phyloP scores from a whole-genome alignment of 164 flowering plant genomes.

The Stephania cephalantha region DNA sequence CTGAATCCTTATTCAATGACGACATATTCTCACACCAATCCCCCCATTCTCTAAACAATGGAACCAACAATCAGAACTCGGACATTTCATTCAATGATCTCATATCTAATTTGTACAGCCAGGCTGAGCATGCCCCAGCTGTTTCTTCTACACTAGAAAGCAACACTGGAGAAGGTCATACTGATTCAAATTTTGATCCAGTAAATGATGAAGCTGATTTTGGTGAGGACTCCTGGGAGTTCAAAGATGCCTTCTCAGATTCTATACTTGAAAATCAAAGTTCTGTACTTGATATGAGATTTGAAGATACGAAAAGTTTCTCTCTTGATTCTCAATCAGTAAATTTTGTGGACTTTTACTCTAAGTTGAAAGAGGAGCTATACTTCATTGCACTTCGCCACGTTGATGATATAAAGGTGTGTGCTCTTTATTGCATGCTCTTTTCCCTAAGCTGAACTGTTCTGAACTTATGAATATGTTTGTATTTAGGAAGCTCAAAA shows the following conservation, averaged over 20 bases:
- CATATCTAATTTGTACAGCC: constrained; percentile 51
- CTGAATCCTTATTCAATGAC: constrained; percentile 21
- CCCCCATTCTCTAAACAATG: constrained; percentile 14
- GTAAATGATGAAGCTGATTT: constrained; percentile 28
- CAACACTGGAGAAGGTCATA: constrained; percentile 20
- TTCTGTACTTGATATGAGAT: constrained; percentile 9
- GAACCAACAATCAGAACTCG: constrained; percentile 17
- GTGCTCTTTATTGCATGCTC: constrained; percentile 16
- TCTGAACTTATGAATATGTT: constrained; percentile 19
- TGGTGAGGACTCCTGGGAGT: constrained; percentile 63
- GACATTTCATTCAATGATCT: constrained; percentile 43
- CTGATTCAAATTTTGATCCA: constrained; percentile 15
- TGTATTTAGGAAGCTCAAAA: constrained; percentile 39
- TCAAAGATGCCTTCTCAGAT: constrained; percentile 42
- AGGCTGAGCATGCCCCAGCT: constrained; percentile 31
- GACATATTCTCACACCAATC: constrained; percentile 24
- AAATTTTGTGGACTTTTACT: constrained; percentile 45
- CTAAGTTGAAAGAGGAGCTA: constrained; percentile 45
- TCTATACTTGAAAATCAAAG: constrained; percentile 17
- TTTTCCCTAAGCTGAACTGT: neutral
- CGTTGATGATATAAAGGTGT: constrained; percentile 57
- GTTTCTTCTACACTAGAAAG: constrained; percentile 16
- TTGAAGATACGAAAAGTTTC: constrained; percentile 10
- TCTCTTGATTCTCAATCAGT: constrained; percentile 23
- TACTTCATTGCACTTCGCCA: constrained; percentile 32